Evolutionary conservation across 2,329 filamentous ascomycete species (phyloP), one percentile per base, ranked within the genome.

Genomic region (Cytospora schulzeri): DNA sequence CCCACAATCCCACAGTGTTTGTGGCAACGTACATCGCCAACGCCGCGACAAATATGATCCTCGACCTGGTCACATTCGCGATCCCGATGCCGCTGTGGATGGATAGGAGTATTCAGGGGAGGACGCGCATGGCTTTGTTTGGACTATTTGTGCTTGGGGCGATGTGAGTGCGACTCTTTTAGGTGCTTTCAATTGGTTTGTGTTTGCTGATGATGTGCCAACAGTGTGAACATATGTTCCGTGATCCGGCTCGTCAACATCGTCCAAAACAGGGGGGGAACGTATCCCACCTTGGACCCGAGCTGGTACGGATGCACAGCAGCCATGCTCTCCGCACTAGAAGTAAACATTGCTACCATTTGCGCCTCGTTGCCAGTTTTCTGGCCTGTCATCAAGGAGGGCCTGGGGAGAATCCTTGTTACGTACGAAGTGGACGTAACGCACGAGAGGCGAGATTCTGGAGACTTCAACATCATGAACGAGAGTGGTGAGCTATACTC

Each of bases 291-390:
- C 0, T 57, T 73, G 3, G 76, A 77, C 62, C 75, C 75, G 9
- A 75, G 72, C 4, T 77, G 74, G 73, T 77, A 77, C 64, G 73
- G 70, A 8, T 72, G 73, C 26, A 67, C 70, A 38, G 71, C 70
- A 52, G 73, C 77, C 61, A 69, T 76, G 14, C 69, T 77, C 7
- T 74, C 73, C 1, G 71, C 70, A 0, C 68, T 77, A 58, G 76
- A 77, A 58, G 70, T 76, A 58, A 71, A 77, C 19, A 29, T 67
- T 31, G 62, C 58, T 7, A 61, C 62, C 2, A 24, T 62, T 9
- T 64, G 61, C 28, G 64, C 63, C 28, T 63, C 63, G 15, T 29
- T 63, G 26, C 66, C 64, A 15, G 60, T 66, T 1, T 63, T 54
- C 29, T 64, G 54, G 55, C 60, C 59, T 63, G 67, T 73, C 9